Evolutionary conservation across 768 basidiomycete species (phyloP), one percentile per base, ranked within the genome.

Genomic region (Kondoa subrosea): DNA sequence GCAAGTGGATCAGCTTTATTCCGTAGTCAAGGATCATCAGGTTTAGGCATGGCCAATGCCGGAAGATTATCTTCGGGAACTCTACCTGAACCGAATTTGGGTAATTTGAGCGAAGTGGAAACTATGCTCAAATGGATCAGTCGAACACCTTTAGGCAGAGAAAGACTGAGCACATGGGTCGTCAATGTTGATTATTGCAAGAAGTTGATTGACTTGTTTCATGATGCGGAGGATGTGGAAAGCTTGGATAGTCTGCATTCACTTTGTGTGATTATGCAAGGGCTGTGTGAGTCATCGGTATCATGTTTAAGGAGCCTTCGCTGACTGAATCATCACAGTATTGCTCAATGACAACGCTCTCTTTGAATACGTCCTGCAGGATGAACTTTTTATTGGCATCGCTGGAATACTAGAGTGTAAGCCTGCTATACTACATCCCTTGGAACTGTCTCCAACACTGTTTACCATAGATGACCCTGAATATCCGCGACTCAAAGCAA

Each of bases 381-480:
- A 97, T 74, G 88, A 91, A 40, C 79, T 91, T 65, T 97, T 95
- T 78, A 83, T 87, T 71, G 91, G 89, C 62, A 88, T 96, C 61
- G 84, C 92, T 56, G 91, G 92, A 59, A 93, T 97, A 82, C 84
- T 99, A 70, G 95, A 99, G 82, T 99, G 92, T 93, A 71, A 68
- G 89, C 79, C 21, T 33, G 34, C 26, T 71, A 29, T 67, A 67
- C 62, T n/a, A 26, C 50, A 59, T 60, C 26, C 58, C 1, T 16
- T 17, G 12, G 12, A 32, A 21, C 14, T 60, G 56, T 30, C 27
- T 64, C 12, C 25, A 17, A 8, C n/a, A 26, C 50, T 69, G 69
- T 26, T 62, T 68, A n/a, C n/a, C n/a, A 50, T 76, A 95, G 92
- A 97, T 76, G 93, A 97, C 74, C 91, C 93, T 71, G 93, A 96